Evolutionary conservation across 106 monocot species (phyloP), one percentile per base, ranked within the genome.

Genomic region (Alisma plantagoaquatica): DNA sequence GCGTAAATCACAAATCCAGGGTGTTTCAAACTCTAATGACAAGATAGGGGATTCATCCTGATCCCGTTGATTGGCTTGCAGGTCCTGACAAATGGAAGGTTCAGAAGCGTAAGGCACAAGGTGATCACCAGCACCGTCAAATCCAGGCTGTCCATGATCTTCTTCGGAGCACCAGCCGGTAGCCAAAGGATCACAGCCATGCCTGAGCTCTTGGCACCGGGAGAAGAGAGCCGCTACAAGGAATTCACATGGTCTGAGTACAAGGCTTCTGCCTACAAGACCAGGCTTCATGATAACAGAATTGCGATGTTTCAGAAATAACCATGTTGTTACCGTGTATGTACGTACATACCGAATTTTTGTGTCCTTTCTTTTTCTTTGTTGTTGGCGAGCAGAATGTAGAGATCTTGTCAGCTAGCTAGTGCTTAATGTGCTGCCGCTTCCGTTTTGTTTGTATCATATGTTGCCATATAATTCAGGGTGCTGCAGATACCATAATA

Each of bases 161-260:
- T 72, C 46, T 92, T 92, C 43, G 86, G 70, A 7, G 92, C 86
- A 29, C 76, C 82, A 10, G 53, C 82, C 2, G 59, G 54, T 1
- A 9, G 46, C 0, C 45, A 82, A 59, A 61, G 71, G 73, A 73
- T 92, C 23, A 68, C 68, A 15, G 82, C 92, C 0, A 45, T 86
- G 71, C 76, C 70, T 6, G 69, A 66, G 76, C 73, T 92, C 24
- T 59, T 92, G 59, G 24, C 32, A 10, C 70, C 63, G 23, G 79
- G 73, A 14, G 79, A 71, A 52, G 49, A 64, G 60, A 76, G 79
- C 75, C 33, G 31, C 53, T 92, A 92, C 79, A 74, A 50, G 44
- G 92, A 72, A 42, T 92, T 92, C 76, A 92, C 92, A 47, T 92
- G 92, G 92, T 67, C 30, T 0, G 86, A 92, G 69, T 92, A 82